phyloP scores from a whole-genome alignment of 2,329 filamentous ascomycete species.

The Colletotrichum spinosum region DNA sequence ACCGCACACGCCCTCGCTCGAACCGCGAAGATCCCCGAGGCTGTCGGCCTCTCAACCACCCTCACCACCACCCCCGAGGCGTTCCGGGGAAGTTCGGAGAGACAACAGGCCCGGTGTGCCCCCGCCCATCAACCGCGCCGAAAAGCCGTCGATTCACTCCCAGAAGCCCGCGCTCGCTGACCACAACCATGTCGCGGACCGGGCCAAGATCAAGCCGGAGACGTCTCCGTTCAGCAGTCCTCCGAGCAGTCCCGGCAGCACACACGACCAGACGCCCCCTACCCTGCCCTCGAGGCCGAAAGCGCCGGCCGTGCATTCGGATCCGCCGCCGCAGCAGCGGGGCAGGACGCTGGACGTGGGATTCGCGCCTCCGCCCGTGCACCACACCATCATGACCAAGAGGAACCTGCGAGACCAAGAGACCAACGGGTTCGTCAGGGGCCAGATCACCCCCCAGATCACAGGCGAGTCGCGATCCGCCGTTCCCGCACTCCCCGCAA shows the following conservation, averaged over 20 bases:
- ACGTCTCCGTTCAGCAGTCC: conserved; percentile 89
- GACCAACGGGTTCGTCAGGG: conserved; percentile 51
- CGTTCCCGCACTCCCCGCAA: conserved; percentile 60
- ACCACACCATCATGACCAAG: conserved; percentile 59
- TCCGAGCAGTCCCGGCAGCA: conserved; percentile 76
- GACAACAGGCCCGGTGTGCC: conserved; percentile 64
- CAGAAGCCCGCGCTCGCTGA: conserved; percentile 43
- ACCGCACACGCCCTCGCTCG: conserved; percentile 63
- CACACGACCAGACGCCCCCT: conserved; percentile 63
- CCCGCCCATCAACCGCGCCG: conserved; percentile 83
- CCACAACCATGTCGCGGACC: conserved; percentile 43
- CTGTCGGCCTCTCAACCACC: conserved; percentile 63
- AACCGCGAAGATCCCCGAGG: conserved; percentile 61
- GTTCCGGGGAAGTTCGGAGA: conserved; percentile 69
- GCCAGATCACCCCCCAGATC: conserved; percentile 52
- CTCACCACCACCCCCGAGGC: conserved; percentile 72
- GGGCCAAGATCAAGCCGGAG: conserved; percentile 54
- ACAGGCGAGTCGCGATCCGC: conserved; percentile 53
- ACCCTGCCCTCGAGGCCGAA: conserved; percentile 59
- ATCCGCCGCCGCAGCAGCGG: conserved; percentile 40
- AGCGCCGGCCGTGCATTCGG: conserved; percentile 39
- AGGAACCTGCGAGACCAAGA: conserved; percentile 60
- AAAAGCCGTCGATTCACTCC: conserved; percentile 66
- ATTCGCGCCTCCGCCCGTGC: conserved; percentile 66
- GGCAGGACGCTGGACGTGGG: conserved; percentile 47